These are phyloP conservation scores for Bromus sterilis DNA, from an alignment of 176 grass and related monocot species.

Conservation along the genomic window DNA sequence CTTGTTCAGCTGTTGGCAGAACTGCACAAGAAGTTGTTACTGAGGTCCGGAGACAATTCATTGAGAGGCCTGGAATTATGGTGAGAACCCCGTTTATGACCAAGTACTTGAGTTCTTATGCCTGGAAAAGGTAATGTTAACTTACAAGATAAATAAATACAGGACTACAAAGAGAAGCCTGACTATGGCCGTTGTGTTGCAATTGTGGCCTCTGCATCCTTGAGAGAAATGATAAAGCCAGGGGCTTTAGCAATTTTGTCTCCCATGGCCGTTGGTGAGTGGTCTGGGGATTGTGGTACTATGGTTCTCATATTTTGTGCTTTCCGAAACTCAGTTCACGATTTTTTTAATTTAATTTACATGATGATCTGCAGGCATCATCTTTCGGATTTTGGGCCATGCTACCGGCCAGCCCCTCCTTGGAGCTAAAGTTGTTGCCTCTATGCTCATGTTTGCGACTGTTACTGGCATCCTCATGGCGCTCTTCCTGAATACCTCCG, in stretches of 20 bases:
- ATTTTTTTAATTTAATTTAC: neutral
- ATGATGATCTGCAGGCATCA: constrained; percentile 52
- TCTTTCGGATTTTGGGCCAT: constrained; percentile 85
- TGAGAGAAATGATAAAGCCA: constrained; percentile 96
- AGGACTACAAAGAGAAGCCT: constrained; percentile 97
- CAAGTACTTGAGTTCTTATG: constrained; percentile 1
- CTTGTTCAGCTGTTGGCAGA: constrained; percentile 96
- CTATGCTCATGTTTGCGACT: constrained; percentile 97
- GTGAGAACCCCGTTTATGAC: constrained; percentile 35
- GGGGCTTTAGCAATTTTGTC: constrained; percentile 95
- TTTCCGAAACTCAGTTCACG: neutral
- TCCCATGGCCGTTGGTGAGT: constrained; percentile 79
- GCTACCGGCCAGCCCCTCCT: constrained; percentile 66
- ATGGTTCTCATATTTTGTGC: neutral
- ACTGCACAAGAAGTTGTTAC: constrained; percentile 99
- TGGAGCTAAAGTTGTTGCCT: constrained; percentile 94
- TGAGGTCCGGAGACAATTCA: constrained; percentile 98
- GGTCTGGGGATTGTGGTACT: neutral
- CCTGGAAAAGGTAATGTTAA: neutral
- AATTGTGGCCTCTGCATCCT: constrained; percentile 95
- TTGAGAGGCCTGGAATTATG: constrained; percentile 99
- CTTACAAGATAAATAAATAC: constrained; percentile 18
- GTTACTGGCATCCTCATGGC: constrained; percentile 96
- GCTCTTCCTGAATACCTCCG: constrained; percentile 93
- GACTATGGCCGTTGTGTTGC: constrained; percentile 98